These are phyloP conservation scores for Populus ilicifolia DNA, from an alignment of 345 rosid genomes.

Conservation along the genomic window DNA sequence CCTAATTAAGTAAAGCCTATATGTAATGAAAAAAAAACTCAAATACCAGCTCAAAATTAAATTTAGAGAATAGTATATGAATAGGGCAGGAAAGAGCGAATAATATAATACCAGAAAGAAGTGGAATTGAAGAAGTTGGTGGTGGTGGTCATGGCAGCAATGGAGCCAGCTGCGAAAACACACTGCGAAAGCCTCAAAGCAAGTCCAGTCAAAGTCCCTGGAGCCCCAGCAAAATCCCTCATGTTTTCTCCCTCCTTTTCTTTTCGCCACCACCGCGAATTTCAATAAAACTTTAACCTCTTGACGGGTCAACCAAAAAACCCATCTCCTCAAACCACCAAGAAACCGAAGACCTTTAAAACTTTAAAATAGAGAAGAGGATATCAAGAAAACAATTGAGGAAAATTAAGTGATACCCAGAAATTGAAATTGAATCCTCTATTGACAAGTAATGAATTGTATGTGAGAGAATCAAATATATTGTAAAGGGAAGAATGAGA, in stretches of 20 bases:
- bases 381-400: neutral
- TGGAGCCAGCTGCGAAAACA: slow-evolving; percentile 69
- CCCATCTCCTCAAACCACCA: slow-evolving; percentile 12
- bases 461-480: neutral
- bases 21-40: neutral
- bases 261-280: neutral
- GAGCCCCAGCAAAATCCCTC: slow-evolving; percentile 78
- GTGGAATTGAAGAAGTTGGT: slow-evolving; percentile 52
- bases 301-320: neutral
- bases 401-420: slow-evolving; percentile 1
- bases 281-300: neutral
- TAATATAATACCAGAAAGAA: slow-evolving; percentile 63
- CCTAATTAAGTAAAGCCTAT: neutral
- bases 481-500: neutral
- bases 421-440: slow-evolving; percentile 5
- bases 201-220: slow-evolving; percentile 68
- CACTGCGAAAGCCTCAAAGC: slow-evolving; percentile 61
- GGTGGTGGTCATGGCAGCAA: slow-evolving; percentile 63
- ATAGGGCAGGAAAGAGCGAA: neutral
- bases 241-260: too few species aligned
- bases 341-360: slow-evolving; percentile 6
- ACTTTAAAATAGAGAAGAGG: neutral
- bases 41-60: neutral
- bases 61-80: neutral
- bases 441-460: neutral